Conservation (phyloP, 73 alveolate species). For the Diophrys sp. region DNA sequence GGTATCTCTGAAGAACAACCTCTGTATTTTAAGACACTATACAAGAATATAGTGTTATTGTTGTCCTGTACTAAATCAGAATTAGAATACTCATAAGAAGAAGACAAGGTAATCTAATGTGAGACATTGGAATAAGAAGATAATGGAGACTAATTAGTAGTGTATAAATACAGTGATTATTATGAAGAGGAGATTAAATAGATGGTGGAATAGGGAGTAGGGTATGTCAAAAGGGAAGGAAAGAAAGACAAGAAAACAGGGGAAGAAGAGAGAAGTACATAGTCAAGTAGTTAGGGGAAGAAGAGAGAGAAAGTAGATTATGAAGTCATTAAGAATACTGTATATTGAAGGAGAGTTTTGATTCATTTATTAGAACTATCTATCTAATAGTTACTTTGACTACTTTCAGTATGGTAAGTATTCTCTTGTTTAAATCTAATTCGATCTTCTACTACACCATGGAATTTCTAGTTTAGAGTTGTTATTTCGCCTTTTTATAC, state of each 20-base stretch:
- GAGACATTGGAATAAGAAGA: background rate
- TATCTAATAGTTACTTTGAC: too few relatives aligned
- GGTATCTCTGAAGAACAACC: too few relatives aligned
- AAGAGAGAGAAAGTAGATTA: background rate
- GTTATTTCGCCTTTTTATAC: too few relatives aligned
- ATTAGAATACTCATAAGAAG: background rate
- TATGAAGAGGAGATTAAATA: background rate
- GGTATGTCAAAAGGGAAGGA: background rate
- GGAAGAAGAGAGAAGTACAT: background rate
- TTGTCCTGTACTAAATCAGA: too few relatives aligned
- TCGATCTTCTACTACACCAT: too few relatives aligned
- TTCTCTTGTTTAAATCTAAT: too few relatives aligned
- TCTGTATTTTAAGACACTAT: too few relatives aligned
- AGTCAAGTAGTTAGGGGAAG: background rate
- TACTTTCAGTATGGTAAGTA: too few relatives aligned
- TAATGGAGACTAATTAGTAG: background rate
- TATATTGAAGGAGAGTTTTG: background rate
- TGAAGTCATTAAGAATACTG: background rate
- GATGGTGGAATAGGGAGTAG: background rate
- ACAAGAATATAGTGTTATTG: too few relatives aligned
- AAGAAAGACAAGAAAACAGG: background rate
- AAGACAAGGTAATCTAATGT: background rate
- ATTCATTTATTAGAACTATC: too few relatives aligned
- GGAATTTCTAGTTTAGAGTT: too few relatives aligned
- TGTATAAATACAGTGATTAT: background rate